Base-by-base conservation (phyloP, 2,329 filamentous ascomycete genomes). In the Cytospora mali region DNA sequence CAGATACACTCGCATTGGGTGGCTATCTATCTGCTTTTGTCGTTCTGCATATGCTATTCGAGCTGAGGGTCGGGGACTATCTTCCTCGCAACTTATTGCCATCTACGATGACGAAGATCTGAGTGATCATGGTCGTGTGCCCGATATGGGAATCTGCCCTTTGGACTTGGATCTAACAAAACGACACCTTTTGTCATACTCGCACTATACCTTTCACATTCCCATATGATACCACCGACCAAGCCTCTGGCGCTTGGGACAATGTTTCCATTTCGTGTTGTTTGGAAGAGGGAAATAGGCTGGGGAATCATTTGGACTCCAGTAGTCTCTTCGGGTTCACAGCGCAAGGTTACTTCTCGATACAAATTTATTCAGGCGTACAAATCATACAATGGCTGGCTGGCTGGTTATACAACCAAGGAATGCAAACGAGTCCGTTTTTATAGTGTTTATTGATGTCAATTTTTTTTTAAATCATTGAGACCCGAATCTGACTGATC, bases 401-500 rank as follows among this genome's bases (percentile, higher is more conserved):
- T 64, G 58, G 62, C 51, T 64, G 29, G 54, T 62, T 23, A 23
- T 25, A 59, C 56, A 39, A 46, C 57, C 25, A 54, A 25, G 50
- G 50, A 58, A 27, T 39, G 56, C 54, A 53, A 33, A 58, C 42
- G 58, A 55, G 7, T 29, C 54, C 54, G 54, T 64, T n/a, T 62
- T 46, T 53, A 25, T 64, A 64, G 62, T 64, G 59, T 64, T 51
- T 64, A 64, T 64, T 64, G 59, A 62, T 61, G 35, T 60, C 35
- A 54, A 25, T 48, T 52, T 6, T 46, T 46, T 46, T n/a, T 46
- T 9, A n/a, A n/a, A n/a, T n/a, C n/a, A n/a, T 46, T 23, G n/a
- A 46, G 35, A 39, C 14, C 13, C 42, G 14, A 39, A n/a, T 39
- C 16, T 6, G 35, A 39, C 16, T 16, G 18, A 39, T 5, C 16